Percentiles rank a stretch among this genome's conserved stretches.
Conservation (phyloP, 2,329 filamentous ascomycete species). For the Colletotrichum noveboracense region DNA sequence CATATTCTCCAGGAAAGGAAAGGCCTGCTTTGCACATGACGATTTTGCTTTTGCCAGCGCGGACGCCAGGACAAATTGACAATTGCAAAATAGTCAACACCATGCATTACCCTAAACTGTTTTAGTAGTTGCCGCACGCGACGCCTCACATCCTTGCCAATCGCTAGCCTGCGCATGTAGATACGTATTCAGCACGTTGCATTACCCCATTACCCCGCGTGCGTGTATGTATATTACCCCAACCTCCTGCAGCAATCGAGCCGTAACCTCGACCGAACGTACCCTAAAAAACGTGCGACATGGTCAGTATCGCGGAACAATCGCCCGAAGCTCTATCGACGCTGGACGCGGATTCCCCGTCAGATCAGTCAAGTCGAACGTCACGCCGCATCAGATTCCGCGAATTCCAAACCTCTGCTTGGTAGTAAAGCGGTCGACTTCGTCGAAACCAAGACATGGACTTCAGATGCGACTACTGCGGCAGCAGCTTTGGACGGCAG, state of each 20-base stretch:
- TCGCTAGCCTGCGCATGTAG: not conserved
- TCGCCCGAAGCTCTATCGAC: not conserved
- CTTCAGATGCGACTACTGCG: slow-evolving; percentile 6
- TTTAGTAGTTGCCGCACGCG: not conserved
- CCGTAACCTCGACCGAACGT: not conserved
- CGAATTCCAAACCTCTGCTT: not conserved
- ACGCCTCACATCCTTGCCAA: not conserved
- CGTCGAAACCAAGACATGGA: not conserved
- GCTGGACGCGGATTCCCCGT: not conserved
- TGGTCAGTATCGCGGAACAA: not conserved
- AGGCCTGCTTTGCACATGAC: not conserved
- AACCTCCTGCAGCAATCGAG: not conserved
- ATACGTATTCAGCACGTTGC: not conserved
- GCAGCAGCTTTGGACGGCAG: slow-evolving; percentile 5
- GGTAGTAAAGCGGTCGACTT: not conserved
- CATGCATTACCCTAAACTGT: not conserved
- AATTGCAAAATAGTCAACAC: not conserved
- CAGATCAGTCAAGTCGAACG: not conserved
- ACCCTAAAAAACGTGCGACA: not conserved
- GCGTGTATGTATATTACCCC: not conserved
- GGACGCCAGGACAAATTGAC: not conserved
- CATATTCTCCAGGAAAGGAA: not conserved
- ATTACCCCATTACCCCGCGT: not conserved
- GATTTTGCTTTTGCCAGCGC: not conserved
- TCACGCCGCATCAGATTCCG: not conserved